Evolutionary conservation across 768 basidiomycete species (phyloP), one percentile per base, ranked within the genome.

Genomic region (Krasilnikovozyma curviuscula): DNA sequence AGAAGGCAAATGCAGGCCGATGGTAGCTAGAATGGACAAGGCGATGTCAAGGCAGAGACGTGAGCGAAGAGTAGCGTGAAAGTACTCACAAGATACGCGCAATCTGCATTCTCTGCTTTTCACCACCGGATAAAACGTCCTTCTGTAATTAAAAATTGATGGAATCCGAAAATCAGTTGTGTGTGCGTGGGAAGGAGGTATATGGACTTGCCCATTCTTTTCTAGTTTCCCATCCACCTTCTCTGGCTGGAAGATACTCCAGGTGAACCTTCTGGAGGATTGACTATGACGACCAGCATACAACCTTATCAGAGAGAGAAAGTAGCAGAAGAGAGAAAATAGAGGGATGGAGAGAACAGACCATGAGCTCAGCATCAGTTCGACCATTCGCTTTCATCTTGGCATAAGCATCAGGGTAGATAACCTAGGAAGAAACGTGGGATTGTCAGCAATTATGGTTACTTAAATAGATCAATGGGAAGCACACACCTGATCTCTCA

Each of bases 41-140:
- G 13, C 30, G 37, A 44, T 24, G 54, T 48, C 25, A 55, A 53
- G 42, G 40, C 14, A 37, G 30, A 5, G 40, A 21, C n/a, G 14
- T 7, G 48, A 10, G 40, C 25, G 28, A 5, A 23, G 13, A 44
- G 13, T 24, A 37, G 34, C 33, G 27, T 35, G 18, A 27, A 19
- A 7, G 8, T 10, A 65, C 78, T 49, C 54, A 85, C 84, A 95
- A 83, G 16, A 89, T 78, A n/a, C 89, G 71, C 7, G 88, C 84
- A 72, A 95, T 75, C 0, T 75, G 79, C 81, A 95, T 88, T 59
- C 89, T 66, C 65, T 97, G 91, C 66, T 93, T 95, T 73, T 95
- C 91, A 0, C 91, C 91, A 0, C 91, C 91, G 16, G 35, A 39
- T 14, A 50, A 44, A 10, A 44, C 50, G 29, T 52, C 50, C 32